Evolutionary conservation across 768 basidiomycete genomes (phyloP), one percentile per base, ranked within the genome.

Genomic region (Lactifluus subvellereus): DNA sequence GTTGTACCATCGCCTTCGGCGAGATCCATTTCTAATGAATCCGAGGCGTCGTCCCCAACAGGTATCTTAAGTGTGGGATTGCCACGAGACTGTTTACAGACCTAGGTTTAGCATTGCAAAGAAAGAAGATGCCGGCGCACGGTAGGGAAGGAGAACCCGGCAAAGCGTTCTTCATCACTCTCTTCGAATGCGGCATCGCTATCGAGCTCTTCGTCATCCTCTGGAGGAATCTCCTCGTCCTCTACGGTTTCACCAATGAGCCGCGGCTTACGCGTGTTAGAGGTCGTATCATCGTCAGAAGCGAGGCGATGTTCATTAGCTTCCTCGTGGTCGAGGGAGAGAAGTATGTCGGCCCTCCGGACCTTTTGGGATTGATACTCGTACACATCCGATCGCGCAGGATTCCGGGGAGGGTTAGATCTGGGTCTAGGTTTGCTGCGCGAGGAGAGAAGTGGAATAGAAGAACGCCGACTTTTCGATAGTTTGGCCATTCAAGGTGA

Each of bases 101-200:
- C 9, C 57, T 10, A 54, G 50, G 53, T 67, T 54, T 40, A 22
- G 45, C 8, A 4, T 10, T 50, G 30, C 43, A 49, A 16, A 27
- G 53, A 56, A 18, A 53, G 11, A 58, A 35, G 6, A 13, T 16
- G 13, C 37, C 6, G 32, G 56, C 66, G 64, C 76, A 68, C 73
- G 60, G 69, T 71, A 6, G 82, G 67, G 64, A 81, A 80, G 14
- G 64, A 68, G 65, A 87, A 87, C 3, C 84, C 86, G 10, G 84
- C 85, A 74, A 86, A 92, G 3, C 79, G 77, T n/a, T 94, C 91
- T 61, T 86, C 86, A 38, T 91, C 91, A 59, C 82, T 85, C 71
- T 90, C 88, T 64, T 91, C 89, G 63, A 91, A 90, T 1, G 90
- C 92, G 65, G 79, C 86, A 69, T 94, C 93, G 65, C 86, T 88